Evolutionary conservation across 75 land plant species (phyloP).

Genomic region (Sequoia sempervirens): DNA sequence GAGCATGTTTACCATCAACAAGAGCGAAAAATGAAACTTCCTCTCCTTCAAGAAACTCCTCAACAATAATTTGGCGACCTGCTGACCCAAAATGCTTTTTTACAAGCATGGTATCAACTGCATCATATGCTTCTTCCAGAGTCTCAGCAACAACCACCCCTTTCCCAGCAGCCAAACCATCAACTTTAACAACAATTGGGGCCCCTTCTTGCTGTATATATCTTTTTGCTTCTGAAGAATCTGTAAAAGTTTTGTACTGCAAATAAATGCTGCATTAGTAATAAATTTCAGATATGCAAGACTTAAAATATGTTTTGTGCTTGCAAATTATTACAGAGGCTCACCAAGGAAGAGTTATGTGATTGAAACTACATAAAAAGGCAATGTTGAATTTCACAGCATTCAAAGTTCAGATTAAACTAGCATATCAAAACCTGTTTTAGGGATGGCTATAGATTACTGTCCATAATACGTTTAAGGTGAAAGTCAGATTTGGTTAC

Average conservation of each 20-base stretch:
- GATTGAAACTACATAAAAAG: not conserved
- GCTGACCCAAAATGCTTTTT: conserved; percentile 77
- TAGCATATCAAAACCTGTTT: not conserved
- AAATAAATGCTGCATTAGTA: conserved; percentile 2
- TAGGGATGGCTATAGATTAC: not conserved
- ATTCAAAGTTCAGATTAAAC: not conserved
- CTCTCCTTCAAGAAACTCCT: conserved; percentile 94
- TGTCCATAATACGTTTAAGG: not conserved
- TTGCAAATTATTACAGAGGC: not conserved
- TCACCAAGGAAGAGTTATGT: not conserved
- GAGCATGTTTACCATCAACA: conserved; percentile 91
- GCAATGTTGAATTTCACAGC: not conserved
- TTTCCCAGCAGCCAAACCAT: conserved; percentile 98
- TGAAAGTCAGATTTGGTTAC: not conserved
- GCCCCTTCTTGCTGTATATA: conserved; percentile 84
- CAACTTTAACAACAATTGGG: conserved; percentile 94
- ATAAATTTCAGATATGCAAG: conserved; percentile 4
- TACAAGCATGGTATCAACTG: conserved; percentile 85
- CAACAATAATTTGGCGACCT: conserved; percentile 73
- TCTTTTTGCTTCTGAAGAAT: conserved; percentile 65
- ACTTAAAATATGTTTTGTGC: not conserved
- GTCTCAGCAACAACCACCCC: conserved; percentile 92
- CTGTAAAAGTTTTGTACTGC: conserved; percentile 82
- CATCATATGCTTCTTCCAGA: conserved; percentile 78
- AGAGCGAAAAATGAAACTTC: conserved; percentile 96